Evolutionary conservation across 164 flowering plant species (phyloP).

Genomic region (Kalanchoe fedtschenkoi): DNA sequence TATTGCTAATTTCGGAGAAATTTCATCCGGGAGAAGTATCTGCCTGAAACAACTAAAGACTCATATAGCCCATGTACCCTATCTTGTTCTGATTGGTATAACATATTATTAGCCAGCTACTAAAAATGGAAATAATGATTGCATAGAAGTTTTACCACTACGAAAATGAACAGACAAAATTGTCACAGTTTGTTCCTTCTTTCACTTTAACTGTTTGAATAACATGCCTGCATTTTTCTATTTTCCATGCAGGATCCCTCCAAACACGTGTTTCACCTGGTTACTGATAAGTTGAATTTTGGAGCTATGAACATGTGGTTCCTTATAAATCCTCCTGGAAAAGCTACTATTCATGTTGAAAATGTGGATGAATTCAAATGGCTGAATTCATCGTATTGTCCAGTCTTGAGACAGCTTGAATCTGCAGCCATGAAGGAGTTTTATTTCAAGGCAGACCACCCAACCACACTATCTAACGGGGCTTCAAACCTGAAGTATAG

Average conservation of each 20-base stretch:
- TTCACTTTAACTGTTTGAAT: background rate
- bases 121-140: too few species aligned
- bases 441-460: constrained; percentile 86
- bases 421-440: constrained; percentile 91
- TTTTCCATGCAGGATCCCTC: constrained; percentile 65
- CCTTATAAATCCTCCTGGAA: constrained; percentile 83
- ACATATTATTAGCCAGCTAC: too few species aligned
- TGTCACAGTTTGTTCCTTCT: background rate
- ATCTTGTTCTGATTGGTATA: too few species aligned
- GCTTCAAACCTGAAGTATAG: constrained; percentile 87
- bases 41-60: too few species aligned
- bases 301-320: constrained; percentile 99
- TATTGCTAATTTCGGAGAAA: background rate
- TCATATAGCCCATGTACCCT: too few species aligned
- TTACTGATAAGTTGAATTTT: constrained; percentile 84
- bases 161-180: too few species aligned
- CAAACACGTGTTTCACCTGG: constrained; percentile 94
- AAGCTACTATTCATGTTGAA: constrained; percentile 91
- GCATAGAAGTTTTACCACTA: too few species aligned
- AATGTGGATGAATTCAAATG: constrained; percentile 96
- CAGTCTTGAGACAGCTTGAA: constrained; percentile 79
- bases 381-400: constrained; percentile 93
- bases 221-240: background rate
- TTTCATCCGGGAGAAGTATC: too few species aligned
- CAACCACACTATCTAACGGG: constrained; percentile 68